Evolutionary conservation across 2,329 filamentous ascomycete species (phyloP).

Genomic region (Hypoxylon sp.): DNA sequence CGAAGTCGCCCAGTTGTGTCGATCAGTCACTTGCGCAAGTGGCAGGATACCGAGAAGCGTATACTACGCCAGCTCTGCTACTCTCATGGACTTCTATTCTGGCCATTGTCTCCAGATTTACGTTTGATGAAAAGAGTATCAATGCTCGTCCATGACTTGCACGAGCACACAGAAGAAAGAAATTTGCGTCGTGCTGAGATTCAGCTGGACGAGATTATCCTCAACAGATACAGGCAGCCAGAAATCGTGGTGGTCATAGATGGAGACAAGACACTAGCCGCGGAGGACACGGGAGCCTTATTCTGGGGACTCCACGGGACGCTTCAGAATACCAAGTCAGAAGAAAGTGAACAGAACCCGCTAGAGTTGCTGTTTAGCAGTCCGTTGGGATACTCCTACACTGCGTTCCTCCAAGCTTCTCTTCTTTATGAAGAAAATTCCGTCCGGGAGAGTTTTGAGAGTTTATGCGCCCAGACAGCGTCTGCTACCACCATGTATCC

Average conservation of each 20-base stretch:
- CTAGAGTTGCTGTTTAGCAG: conserved; percentile 65
- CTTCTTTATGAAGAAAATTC: conserved; percentile 66
- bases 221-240: conserved; percentile 33
- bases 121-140: conserved; percentile 43
- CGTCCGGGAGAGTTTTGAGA: conserved; percentile 59
- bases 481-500: conserved; percentile 60
- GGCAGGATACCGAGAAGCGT: conserved; percentile 64
- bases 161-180: conserved; percentile 46
- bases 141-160: conserved; percentile 58
- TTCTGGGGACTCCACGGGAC: conserved; percentile 62
- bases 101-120: conserved; percentile 39
- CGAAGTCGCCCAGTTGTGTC: conserved; percentile 57
- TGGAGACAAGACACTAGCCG: conserved; percentile 69
- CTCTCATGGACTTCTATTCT: conserved; percentile 64
- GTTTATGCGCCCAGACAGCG: conserved; percentile 63
- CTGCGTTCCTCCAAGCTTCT: conserved; percentile 68
- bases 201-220: neutral
- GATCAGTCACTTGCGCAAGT: conserved; percentile 59
- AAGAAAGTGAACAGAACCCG: conserved; percentile 37
- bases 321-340: neutral
- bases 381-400: conserved; percentile 65
- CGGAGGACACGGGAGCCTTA: conserved; percentile 64
- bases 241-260: conserved; percentile 70
- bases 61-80: conserved; percentile 62
- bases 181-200: neutral